These are phyloP conservation scores for Mycena olivaceomarginata DNA, from an alignment of 768 basidiomycete species.

Conservation along the genomic window DNA sequence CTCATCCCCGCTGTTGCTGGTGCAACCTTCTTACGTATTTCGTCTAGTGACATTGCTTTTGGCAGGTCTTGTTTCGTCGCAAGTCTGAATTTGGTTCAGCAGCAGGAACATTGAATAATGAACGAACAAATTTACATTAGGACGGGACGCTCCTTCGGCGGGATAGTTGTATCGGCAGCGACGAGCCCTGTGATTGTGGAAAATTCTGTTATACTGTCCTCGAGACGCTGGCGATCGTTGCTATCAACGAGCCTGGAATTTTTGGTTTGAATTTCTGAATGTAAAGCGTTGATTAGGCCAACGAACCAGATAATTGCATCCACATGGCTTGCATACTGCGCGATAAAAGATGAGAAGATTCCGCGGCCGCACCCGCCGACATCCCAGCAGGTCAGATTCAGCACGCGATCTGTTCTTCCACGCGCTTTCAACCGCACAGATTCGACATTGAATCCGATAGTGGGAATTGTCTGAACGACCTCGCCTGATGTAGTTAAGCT, in stretches of 20 bases:
- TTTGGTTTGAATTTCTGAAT: neutral
- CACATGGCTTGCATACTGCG: conserved; percentile 51
- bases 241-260: conserved; percentile 59
- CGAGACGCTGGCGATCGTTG: conserved; percentile 67
- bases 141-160: conserved; percentile 49
- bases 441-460: conserved; percentile 77
- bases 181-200: conserved; percentile 57
- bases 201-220: conserved; percentile 71
- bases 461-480: conserved; percentile 64
- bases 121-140: conserved; percentile 53
- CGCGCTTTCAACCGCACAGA: conserved; percentile 59
- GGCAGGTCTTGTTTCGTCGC: conserved; percentile 81
- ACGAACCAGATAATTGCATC: conserved; percentile 81
- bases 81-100: conserved; percentile 63
- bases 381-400: conserved; percentile 77
- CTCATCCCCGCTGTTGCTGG: conserved; percentile 53
- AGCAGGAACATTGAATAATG: conserved; percentile 52
- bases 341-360: conserved; percentile 55
- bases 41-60: conserved; percentile 68
- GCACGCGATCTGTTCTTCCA: conserved; percentile 53
- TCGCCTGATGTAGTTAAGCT: conserved; percentile 46
- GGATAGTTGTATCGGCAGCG: conserved; percentile 7
- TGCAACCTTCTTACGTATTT: conserved; percentile 62
- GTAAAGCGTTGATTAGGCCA: neutral
- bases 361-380: conserved; percentile 73